Percentiles rank a stretch among this genome's conserved stretches.
Evolutionary conservation across 441 rosid genomes (phyloP).

Genomic region (Syzygium syzygioides): DNA sequence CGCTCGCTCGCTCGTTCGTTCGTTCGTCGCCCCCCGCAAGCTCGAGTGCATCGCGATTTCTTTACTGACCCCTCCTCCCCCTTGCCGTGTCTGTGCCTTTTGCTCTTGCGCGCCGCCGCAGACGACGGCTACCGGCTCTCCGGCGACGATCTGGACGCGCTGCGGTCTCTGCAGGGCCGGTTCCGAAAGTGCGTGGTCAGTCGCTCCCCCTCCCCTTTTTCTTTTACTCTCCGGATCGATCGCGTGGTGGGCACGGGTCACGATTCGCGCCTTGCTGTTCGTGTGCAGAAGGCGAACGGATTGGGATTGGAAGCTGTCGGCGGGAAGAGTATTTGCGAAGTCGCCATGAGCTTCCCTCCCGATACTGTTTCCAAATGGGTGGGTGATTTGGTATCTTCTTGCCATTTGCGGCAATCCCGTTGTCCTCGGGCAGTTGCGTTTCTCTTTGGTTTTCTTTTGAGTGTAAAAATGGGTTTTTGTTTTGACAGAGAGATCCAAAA

Average conservation of each 20-base stretch:
- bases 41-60: background rate
- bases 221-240: background rate
- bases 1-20: background rate
- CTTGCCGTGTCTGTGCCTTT: constrained; percentile 6
- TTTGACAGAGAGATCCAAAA: constrained; percentile 72
- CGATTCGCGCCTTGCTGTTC: background rate
- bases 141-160: constrained; percentile 57
- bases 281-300: constrained; percentile 82
- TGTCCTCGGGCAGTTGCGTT: background rate
- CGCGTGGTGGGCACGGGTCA: background rate
- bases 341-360: constrained; percentile 55
- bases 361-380: constrained; percentile 93
- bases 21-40: background rate
- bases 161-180: constrained; percentile 55
- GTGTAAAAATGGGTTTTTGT: background rate
- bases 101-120: constrained; percentile 11
- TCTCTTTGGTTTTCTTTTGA: background rate
- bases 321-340: constrained; percentile 63
- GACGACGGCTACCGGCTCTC: constrained; percentile 45
- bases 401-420: background rate
- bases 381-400: background rate
- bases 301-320: constrained; percentile 68
- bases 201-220: background rate
- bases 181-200: constrained; percentile 93
- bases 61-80: background rate